Percentiles rank a stretch among this genome's conserved stretches.
Conservation (phyloP, 305 asterid species). For the Fraxinus angustifolia region DNA sequence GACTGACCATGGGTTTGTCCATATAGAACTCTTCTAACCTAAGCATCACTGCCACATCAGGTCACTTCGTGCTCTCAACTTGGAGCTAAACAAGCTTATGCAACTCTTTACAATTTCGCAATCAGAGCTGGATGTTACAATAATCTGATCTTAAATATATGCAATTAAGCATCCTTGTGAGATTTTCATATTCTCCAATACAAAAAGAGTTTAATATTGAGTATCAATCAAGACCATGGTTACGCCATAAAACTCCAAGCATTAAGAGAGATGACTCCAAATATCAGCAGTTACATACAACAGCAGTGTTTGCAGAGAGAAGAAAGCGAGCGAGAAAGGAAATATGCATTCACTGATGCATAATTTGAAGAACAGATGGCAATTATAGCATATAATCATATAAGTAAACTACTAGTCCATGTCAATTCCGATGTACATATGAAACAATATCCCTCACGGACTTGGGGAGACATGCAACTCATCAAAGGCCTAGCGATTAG, state of each 20-base stretch:
- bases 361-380: background rate
- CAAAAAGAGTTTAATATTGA: background rate
- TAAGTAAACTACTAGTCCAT: background rate
- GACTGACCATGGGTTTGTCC: background rate
- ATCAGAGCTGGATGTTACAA: background rate
- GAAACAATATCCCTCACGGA: constrained; percentile 39
- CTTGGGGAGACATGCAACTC: constrained; percentile 34
- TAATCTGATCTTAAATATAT: background rate
- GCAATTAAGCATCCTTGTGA: background rate
- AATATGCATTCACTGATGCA: background rate
- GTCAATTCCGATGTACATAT: constrained; percentile 40
- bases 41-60: background rate
- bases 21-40: background rate
- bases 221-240: background rate
- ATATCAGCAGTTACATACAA: background rate
- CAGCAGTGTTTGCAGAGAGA: background rate
- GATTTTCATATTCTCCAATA: background rate
- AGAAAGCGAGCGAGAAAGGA: background rate
- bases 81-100: background rate
- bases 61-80: background rate
- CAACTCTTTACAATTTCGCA: background rate
- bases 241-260: background rate
- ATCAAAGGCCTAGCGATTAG: constrained; percentile 31
- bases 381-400: background rate
- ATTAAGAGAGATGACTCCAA: background rate